A percentile compares a stretch with the other conserved stretches of the same genome.
phyloP scores from a whole-genome alignment of 108 stramenopile genomes.

The Nannochloropsis oceanica region DNA sequence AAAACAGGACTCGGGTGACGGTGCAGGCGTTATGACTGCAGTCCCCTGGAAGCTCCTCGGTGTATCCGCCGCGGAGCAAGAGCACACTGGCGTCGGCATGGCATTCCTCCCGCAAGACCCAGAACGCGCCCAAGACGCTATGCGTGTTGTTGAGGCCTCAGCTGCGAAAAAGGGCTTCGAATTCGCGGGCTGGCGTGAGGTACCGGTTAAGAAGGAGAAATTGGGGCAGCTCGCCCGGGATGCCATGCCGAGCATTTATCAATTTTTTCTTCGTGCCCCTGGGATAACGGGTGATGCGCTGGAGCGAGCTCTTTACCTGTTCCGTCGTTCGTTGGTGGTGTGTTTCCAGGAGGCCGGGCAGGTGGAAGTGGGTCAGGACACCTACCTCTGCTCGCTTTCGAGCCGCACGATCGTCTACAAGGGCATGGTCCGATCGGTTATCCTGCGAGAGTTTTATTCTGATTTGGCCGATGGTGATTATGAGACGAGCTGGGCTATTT shows the following conservation, averaged over 20 bases:
- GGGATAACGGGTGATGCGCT: constrained; percentile 3
- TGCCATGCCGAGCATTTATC: constrained; percentile 30
- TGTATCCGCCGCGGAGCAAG: constrained; percentile 2
- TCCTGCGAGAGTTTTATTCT: constrained; percentile 32
- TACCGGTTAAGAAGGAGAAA: constrained; percentile 31
- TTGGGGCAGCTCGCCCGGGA: constrained; percentile 19
- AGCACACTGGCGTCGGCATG: constrained; percentile 26
- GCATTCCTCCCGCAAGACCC: constrained; percentile 10
- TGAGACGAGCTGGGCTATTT: constrained; percentile 29
- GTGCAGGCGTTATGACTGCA: constrained; percentile 32
- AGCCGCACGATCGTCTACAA: constrained; percentile 35
- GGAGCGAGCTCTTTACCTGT: constrained; percentile 21
- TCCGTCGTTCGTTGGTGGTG: constrained; percentile 4
- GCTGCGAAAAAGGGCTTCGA: constrained; percentile 1
- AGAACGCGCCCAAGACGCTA: not conserved
- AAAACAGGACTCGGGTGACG: constrained; percentile 25
- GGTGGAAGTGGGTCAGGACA: constrained; percentile 10
- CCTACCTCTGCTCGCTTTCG: constrained; percentile 37
- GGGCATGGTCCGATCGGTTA: constrained; percentile 32
- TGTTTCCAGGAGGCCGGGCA: constrained; percentile 16
- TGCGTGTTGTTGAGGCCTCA: not conserved
- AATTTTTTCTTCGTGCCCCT: constrained; percentile 12
- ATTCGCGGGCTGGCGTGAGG: constrained; percentile 34
- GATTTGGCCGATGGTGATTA: constrained; percentile 38
- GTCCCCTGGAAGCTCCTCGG: constrained; percentile 25